These are phyloP conservation scores for Lomentospora prolificans DNA, from an alignment of 2,329 filamentous ascomycete genomes.

Conservation along the genomic window DNA sequence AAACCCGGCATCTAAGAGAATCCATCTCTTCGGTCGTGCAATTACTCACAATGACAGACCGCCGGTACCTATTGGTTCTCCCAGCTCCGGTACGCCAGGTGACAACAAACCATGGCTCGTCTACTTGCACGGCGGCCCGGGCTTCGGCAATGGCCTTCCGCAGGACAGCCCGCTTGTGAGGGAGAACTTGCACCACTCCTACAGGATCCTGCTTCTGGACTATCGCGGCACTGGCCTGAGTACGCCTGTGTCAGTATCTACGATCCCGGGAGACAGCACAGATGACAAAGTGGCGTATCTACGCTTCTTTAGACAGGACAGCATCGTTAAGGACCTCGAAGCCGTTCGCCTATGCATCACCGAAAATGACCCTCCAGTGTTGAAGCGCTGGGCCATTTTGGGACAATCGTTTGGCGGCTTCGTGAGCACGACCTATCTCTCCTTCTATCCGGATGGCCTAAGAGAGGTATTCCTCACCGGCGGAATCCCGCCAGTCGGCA, in stretches of 20 bases:
- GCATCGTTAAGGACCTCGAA: conserved; percentile 81
- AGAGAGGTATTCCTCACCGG: conserved; percentile 78
- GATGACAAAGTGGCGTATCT: conserved; percentile 70
- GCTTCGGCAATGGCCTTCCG: conserved; percentile 65
- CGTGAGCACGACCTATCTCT: conserved; percentile 74
- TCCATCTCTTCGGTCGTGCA: conserved; percentile 71
- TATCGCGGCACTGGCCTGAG: conserved; percentile 84
- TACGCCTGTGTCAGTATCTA: conserved; percentile 65
- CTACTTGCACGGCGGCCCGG: conserved; percentile 80
- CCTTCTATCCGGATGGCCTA: conserved; percentile 65
- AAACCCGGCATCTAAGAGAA: conserved; percentile 46
- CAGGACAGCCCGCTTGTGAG: conserved; percentile 60
- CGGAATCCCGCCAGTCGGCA: conserved; percentile 68
- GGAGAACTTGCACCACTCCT: conserved; percentile 65
- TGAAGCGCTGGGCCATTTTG: conserved; percentile 74
- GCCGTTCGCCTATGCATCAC: conserved; percentile 72
- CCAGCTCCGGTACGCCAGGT: conserved; percentile 22
- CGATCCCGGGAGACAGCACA: conserved; percentile 48
- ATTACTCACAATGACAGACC: conserved; percentile 57
- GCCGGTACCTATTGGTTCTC: conserved; percentile 36
- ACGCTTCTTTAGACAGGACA: conserved; percentile 78
- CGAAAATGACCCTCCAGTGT: conserved; percentile 54
- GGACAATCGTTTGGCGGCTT: conserved; percentile 93
- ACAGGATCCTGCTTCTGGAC: conserved; percentile 80
- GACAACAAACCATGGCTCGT: conserved; percentile 49